Evolutionary conservation across 768 basidiomycete genomes (phyloP).

Genomic region (Leccinum imitatum): DNA sequence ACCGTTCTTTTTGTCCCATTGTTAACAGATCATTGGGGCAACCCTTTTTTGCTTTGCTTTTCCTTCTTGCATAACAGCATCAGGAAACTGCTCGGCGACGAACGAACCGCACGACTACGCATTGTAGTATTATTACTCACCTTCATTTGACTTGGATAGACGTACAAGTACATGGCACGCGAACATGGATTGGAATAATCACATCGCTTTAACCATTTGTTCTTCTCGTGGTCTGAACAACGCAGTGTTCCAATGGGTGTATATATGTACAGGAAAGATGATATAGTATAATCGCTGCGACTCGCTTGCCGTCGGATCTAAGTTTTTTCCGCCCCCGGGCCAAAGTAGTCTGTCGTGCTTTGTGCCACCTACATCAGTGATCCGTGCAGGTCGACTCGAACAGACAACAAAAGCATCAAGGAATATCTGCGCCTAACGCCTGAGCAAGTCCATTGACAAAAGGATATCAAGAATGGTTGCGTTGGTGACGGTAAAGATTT

Average conservation of each 20-base stretch:
- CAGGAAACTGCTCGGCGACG: background rate
- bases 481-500: background rate
- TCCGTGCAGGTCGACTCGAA: too few species aligned
- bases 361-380: too few species aligned
- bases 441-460: background rate
- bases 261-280: constrained; percentile 14
- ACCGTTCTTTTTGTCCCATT: constrained; percentile 2
- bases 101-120: constrained; percentile 19
- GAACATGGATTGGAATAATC: constrained; percentile 3
- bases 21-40: background rate
- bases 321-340: too few species aligned
- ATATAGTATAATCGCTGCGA: too few species aligned
- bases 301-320: too few species aligned
- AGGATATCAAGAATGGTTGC: constrained; percentile 2
- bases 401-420: constrained; percentile 44
- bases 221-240: too few species aligned
- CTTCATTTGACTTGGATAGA: constrained; percentile 17
- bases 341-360: too few species aligned
- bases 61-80: background rate
- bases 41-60: too few species aligned
- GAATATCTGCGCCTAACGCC: background rate
- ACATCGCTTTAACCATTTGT: background rate
- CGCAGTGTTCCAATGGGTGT: constrained; percentile 55
- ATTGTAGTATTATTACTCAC: constrained; percentile 28
- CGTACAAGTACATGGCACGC: constrained; percentile 1